Evolutionary conservation across 2,329 filamentous ascomycete species (phyloP).

Genomic region (Tolypocladium album): DNA sequence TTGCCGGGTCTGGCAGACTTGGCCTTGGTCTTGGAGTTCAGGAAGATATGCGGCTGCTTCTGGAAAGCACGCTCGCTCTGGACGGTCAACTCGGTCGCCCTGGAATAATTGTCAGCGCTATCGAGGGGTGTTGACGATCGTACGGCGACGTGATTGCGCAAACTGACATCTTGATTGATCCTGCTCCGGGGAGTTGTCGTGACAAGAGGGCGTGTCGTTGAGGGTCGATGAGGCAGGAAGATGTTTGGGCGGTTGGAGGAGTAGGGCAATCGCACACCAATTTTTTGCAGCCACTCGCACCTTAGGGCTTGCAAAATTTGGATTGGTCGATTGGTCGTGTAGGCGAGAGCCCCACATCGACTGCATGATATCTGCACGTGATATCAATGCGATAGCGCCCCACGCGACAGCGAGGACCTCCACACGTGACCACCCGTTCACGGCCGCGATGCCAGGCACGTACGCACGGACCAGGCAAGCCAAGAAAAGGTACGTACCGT

Average conservation of each 20-base stretch:
- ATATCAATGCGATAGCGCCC: neutral
- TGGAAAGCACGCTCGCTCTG: conserved; percentile 99
- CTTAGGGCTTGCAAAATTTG: conserved; percentile 32
- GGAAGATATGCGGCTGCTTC: conserved; percentile 99
- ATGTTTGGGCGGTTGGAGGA: conserved; percentile 25
- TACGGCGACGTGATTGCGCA: conserved; percentile 5
- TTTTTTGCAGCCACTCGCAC: conserved; percentile 19
- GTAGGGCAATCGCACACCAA: conserved; percentile 25
- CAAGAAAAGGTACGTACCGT: conserved; percentile 6
- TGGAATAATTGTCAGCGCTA: conserved; percentile 35
- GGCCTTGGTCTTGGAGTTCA: conserved; percentile 88
- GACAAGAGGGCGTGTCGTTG: conserved; percentile 26
- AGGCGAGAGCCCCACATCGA: conserved; percentile 13
- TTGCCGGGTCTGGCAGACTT: conserved; percentile 80
- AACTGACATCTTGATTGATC: conserved; percentile 34
- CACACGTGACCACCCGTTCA: neutral
- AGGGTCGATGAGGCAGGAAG: conserved; percentile 22
- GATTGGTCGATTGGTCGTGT: conserved; percentile 22
- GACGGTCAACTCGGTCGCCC: conserved; percentile 98
- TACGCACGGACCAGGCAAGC: neutral
- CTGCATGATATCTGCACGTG: conserved; percentile 3
- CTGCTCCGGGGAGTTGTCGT: conserved; percentile 27
- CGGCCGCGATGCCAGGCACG: neutral
- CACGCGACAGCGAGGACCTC: neutral
- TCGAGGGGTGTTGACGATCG: conserved; percentile 8